Evolutionary conservation across 2,329 filamentous ascomycete species (phyloP), one percentile per base, ranked within the genome.

Genomic region (Ophiostoma himal-ulmi): DNA sequence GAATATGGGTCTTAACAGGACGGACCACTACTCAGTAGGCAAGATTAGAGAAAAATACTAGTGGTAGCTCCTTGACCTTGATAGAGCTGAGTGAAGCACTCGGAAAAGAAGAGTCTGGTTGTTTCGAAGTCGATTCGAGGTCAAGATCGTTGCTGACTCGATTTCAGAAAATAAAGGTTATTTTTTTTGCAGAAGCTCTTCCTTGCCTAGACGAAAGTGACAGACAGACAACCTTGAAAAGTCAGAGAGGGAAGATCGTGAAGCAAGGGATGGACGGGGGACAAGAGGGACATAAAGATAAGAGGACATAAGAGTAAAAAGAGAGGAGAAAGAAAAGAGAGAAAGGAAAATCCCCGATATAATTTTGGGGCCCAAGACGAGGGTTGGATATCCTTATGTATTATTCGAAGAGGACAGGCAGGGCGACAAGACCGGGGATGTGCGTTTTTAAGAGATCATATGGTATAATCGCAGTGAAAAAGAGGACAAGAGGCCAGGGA

Each of bases 321-420:
- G n/a, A 36, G 37, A n/a, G 44, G 37, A 44, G 30, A 11, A 62
- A 48, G 30, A n/a, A 37, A 26, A n/a, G 1, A 8, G 41, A 5
- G 11, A 60, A 26, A 48, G 36, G 14, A 54, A 66, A 60, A 64
- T 39, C 22, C 41, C 20, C 48, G 26, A 69, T 22, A n/a, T 10
- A 30, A 41, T 26, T 39, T 8, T 37, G 34, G 57, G 67, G 13
- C 57, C 44, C 3, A 54, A 26, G 52, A 26, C 57, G 34, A 22
- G 67, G 67, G 44, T 10, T 17, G 10, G 22, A 68, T 68, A 68
- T 57, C 17, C 26, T 57, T 68, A 68, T 57, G 26, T 39, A 39
- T 39, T 39, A 22, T 41, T 22, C 62, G 17, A 17, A 17, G 34
- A 65, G 34, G 17, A 39, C 20, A 26, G 57, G 7, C 57, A 10